These are phyloP conservation scores for Lactarius pseudohatsudake DNA, from an alignment of 768 basidiomycete species.

Conservation along the genomic window DNA sequence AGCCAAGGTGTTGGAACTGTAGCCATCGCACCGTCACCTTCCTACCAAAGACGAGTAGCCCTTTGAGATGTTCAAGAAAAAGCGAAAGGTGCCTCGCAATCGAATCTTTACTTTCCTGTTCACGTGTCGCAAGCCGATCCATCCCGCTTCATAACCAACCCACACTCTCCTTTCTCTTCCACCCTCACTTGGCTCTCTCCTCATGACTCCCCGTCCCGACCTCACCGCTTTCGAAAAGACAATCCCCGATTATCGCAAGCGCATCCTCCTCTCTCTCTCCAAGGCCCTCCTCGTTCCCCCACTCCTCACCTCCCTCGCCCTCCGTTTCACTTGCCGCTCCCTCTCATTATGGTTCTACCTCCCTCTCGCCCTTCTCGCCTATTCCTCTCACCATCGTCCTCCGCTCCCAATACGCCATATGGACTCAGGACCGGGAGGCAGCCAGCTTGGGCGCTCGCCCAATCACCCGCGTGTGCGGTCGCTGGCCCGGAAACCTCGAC, in stretches of 20 bases:
- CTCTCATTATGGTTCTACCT: constrained; percentile 7
- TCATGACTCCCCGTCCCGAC: constrained; percentile 20
- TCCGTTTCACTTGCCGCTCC: constrained; percentile 7
- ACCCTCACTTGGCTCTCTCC: neutral
- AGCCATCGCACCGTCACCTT: neutral
- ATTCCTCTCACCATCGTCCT: constrained; percentile 16
- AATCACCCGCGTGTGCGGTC: constrained; percentile 35
- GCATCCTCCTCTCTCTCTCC: constrained; percentile 23
- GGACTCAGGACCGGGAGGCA: constrained; percentile 26
- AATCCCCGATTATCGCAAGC: constrained; percentile 29
- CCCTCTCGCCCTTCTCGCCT: constrained; percentile 9
- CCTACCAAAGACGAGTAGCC: neutral
- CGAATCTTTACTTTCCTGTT: neutral
- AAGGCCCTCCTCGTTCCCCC: constrained; percentile 22
- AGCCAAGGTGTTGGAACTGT: neutral
- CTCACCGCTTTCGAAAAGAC: constrained; percentile 24
- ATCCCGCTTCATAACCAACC: neutral
- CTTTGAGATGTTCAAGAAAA: neutral
- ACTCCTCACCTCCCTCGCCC: constrained; percentile 17
- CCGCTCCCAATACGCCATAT: constrained; percentile 17
- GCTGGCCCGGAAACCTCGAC: constrained; percentile 39
- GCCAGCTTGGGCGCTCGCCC: constrained; percentile 27
- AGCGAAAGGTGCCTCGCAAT: neutral
- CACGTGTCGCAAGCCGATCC: neutral
- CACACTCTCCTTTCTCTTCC: neutral